Evolutionary conservation across 192 early-diverging fungal species (phyloP).

Genomic region (Coemansia sp.): DNA sequence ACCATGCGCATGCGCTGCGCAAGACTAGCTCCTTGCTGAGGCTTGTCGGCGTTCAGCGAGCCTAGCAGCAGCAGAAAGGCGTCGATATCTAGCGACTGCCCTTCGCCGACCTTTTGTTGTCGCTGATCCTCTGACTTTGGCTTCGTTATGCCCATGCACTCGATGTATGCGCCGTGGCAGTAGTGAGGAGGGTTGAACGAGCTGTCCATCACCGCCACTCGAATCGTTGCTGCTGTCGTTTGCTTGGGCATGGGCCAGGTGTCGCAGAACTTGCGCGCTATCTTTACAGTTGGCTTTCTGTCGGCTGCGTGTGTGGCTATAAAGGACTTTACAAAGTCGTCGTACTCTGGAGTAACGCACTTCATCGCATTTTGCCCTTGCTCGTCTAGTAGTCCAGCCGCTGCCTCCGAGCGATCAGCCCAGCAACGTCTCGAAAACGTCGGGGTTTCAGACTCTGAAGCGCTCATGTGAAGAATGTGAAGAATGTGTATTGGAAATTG

Average conservation of each 20-base stretch:
- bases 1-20: conserved; percentile 73
- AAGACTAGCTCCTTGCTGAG: conserved; percentile 52
- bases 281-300: conserved; percentile 11
- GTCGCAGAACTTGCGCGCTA: conserved; percentile 32
- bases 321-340: conserved; percentile 38
- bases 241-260: conserved; percentile 28
- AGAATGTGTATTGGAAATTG: background rate
- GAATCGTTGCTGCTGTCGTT: conserved; percentile 7
- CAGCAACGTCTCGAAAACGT: background rate
- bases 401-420: background rate
- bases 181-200: conserved; percentile 74
- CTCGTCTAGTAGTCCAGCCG: background rate
- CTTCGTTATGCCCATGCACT: conserved; percentile 34
- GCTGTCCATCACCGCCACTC: conserved; percentile 66
- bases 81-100: conserved; percentile 54
- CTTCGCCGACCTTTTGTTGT: background rate
- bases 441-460: background rate
- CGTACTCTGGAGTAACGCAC: conserved; percentile 42
- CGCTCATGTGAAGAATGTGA: background rate
- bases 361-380: conserved; percentile 16
- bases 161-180: conserved; percentile 50
- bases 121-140: conserved; percentile 10
- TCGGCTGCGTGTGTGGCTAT: background rate
- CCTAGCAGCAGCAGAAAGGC: conserved; percentile 64
- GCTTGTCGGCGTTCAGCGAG: conserved; percentile 71